These are phyloP conservation scores for Phialophora macrospora DNA, from an alignment of 2,329 filamentous ascomycete genomes.

Conservation along the genomic window DNA sequence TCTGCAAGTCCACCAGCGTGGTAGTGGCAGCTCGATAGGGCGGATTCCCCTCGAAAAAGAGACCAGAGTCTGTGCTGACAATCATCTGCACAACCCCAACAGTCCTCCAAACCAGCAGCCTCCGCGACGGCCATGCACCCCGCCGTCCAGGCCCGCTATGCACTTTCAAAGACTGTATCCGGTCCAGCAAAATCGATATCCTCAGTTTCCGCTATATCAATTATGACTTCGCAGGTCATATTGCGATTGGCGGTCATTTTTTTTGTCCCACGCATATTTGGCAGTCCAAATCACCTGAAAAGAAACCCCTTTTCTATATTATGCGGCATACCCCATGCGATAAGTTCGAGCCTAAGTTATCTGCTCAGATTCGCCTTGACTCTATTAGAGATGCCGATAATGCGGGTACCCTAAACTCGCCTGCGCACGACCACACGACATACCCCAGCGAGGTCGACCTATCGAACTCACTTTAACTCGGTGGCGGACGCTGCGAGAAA, in stretches of 20 bases:
- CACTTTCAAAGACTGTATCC: not conserved
- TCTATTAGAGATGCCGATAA: too few relatives aligned
- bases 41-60: not conserved
- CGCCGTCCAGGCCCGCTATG: not conserved
- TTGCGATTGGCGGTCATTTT: not conserved
- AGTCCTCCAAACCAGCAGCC: not conserved
- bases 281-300: not conserved
- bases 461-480: not conserved
- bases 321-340: not conserved
- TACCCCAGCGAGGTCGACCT: not conserved
- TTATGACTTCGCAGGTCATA: not conserved
- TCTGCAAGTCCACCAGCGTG: constrained; percentile 36
- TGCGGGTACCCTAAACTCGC: too few relatives aligned
- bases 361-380: too few relatives aligned
- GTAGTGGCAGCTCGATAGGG: constrained; percentile 24
- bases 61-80: not conserved
- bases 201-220: not conserved
- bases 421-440: too few relatives aligned
- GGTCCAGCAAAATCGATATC: not conserved
- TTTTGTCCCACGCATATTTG: not conserved
- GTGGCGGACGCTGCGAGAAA: not conserved
- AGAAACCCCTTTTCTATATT: not conserved
- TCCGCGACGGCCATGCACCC: not conserved
- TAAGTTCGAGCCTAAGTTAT: too few relatives aligned
- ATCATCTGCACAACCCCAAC: not conserved